Evolutionary conservation across 2,329 filamentous ascomycete genomes (phyloP).

Genomic region (Pezicula carpinea): DNA sequence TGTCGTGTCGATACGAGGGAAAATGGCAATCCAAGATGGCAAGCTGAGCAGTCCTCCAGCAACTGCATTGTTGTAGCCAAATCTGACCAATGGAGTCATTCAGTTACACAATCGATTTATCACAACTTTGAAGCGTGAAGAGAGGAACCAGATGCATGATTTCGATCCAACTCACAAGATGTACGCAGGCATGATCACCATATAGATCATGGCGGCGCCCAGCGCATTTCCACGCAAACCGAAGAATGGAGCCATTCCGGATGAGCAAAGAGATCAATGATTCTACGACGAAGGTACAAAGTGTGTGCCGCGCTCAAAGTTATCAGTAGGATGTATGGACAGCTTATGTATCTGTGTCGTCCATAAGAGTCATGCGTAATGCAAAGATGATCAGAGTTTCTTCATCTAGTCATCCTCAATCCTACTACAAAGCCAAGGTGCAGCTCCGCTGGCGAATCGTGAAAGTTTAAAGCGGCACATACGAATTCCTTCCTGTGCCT

Average conservation of each 20-base stretch:
- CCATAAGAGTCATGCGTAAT: no score
- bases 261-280: not conserved
- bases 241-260: constrained; percentile 6
- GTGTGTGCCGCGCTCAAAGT: not conserved
- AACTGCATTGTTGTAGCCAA: constrained; percentile 5
- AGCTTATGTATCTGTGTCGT: no score
- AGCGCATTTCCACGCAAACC: constrained; percentile 4
- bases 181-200: constrained; percentile 5
- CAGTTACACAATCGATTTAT: no score
- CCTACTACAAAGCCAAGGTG: no score
- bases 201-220: constrained; percentile 4
- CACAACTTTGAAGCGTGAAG: not conserved
- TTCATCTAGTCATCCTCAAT: no score
- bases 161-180: constrained; percentile 1
- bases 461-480: no score
- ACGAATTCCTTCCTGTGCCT: no score
- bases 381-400: no score
- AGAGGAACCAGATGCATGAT: no score
- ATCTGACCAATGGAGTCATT: not conserved
- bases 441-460: no score
- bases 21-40: constrained; percentile 47
- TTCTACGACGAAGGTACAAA: no score
- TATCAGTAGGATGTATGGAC: not conserved
- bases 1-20: constrained; percentile 28
- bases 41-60: constrained; percentile 5